Percentiles rank a stretch among this genome's conserved stretches.
Evolutionary conservation across 208 protist genomes (phyloP).

Genomic region (Acanthamoeba castellanii): DNA sequence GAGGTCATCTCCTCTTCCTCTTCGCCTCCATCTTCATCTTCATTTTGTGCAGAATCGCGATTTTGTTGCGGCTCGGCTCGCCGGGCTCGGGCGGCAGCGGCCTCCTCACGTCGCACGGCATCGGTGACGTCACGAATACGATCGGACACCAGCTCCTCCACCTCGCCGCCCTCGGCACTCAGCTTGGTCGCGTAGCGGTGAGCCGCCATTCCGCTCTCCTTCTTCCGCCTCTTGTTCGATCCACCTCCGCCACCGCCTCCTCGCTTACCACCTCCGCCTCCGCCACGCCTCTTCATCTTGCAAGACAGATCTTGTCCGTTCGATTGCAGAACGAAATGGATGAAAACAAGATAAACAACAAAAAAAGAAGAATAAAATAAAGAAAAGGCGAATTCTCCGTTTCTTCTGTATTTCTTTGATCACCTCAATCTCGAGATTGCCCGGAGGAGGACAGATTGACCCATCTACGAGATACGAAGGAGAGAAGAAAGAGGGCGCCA

Average conservation of each 20-base stretch:
- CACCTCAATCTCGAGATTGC: neutral
- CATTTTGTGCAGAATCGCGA: neutral
- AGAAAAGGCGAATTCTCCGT: neutral
- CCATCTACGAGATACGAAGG: neutral
- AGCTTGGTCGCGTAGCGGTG: slow-evolving; percentile 23
- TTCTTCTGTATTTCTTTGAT: slow-evolving; percentile 42
- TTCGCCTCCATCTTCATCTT: slow-evolving; percentile 5
- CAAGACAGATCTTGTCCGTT: too few species aligned
- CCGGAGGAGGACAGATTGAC: neutral
- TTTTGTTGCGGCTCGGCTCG: neutral
- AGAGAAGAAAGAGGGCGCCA: neutral
- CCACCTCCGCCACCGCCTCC: neutral
- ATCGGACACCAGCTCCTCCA: slow-evolving; percentile 42
- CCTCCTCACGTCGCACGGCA: slow-evolving; percentile 27
- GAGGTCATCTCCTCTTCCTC: slow-evolving; percentile 45
- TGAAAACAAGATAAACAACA: neutral
- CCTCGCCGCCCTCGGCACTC: neutral
- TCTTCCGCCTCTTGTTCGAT: slow-evolving; percentile 3
- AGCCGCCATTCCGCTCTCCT: neutral
- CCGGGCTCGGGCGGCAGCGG: neutral
- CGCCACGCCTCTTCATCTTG: neutral
- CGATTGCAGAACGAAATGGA: too few species aligned
- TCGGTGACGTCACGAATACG: slow-evolving; percentile 24
- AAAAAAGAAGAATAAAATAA: neutral
- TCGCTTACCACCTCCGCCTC: neutral